Base-by-base conservation (phyloP, 441 rosid genomes). In the Omphalea diandra region DNA sequence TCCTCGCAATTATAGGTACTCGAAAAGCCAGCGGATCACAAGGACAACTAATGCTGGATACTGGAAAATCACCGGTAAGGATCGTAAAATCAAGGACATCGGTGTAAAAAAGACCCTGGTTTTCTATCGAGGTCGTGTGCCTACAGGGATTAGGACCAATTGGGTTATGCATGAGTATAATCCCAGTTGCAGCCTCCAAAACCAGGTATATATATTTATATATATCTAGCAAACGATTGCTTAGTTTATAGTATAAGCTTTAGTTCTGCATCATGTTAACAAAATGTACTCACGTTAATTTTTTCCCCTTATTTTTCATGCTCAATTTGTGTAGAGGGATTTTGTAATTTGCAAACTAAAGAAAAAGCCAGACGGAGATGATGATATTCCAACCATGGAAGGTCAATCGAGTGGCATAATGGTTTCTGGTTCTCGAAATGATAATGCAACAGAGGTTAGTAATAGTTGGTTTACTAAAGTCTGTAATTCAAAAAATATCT, bases 161-260 rank as follows among this genome's bases (percentile, higher is more conserved):
- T 86, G 96, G 96, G 56, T 80, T 50, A 86, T 87, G 63, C 89
- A 84, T 12, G 88, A 87, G 76, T 87, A 79, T 40, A 78, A 67
- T 5, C 61, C 73, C 63, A 38, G 53, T 2, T 44, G 50, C 47
- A 35, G 17, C 40, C 26, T 12, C 27, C 31, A 40, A 22, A 43
- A 26, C 29, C 72, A 40, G 74, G 72, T 74, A 67, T 15, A 3
- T 3, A 1, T 27, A 15, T 49, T 3, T n/a, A n/a, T n/a, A n/a
- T n/a, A n/a, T n/a, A n/a, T n/a, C n/a, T n/a, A n/a, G n/a, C n/a
- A n/a, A n/a, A n/a, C n/a, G n/a, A n/a, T n/a, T n/a, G n/a, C n/a
- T n/a, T n/a, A n/a, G n/a, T n/a, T n/a, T n/a, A n/a, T n/a, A n/a
- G n/a, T n/a, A n/a, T n/a, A n/a, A n/a, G n/a, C n/a, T n/a, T n/a